Evolutionary conservation across 805 yeast genomes (phyloP).

Genomic region (Schizosaccharomyces octosporus): DNA sequence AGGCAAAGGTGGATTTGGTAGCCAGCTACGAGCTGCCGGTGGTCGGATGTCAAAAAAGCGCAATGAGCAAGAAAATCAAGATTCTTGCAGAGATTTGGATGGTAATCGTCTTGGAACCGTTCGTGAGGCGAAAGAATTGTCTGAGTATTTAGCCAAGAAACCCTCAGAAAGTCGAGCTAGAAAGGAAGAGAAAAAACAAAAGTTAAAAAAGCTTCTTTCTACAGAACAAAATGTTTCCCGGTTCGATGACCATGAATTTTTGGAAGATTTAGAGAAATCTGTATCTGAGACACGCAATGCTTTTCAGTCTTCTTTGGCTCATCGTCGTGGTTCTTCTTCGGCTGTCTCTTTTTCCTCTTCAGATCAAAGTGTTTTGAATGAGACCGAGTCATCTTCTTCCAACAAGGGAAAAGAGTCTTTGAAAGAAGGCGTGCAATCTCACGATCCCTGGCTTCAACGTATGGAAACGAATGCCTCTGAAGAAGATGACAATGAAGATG

Average conservation of each 20-base stretch:
- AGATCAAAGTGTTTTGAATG: too few species aligned
- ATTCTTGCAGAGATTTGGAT: slow-evolving; percentile 19
- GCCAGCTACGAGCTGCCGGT: slow-evolving; percentile 19
- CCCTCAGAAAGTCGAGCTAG: background rate
- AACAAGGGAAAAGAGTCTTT: background rate
- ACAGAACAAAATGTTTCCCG: slow-evolving; percentile 10
- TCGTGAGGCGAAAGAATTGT: slow-evolving; percentile 17
- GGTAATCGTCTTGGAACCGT: slow-evolving; percentile 19
- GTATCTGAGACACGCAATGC: background rate
- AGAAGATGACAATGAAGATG: too few species aligned
- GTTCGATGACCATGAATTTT: slow-evolving; percentile 16
- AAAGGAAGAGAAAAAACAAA: background rate
- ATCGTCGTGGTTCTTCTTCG: background rate
- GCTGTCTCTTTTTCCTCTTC: background rate
- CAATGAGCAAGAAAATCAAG: slow-evolving; percentile 10
- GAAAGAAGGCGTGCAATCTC: too few species aligned
- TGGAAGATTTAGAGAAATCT: slow-evolving; percentile 18
- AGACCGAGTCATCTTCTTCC: background rate
- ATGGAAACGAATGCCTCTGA: too few species aligned
- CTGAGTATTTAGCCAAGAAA: slow-evolving; percentile 9
- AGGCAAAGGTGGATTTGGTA: slow-evolving; percentile 31
- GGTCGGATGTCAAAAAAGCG: slow-evolving; percentile 15
- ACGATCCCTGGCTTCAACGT: too few species aligned
- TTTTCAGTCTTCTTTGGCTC: background rate
- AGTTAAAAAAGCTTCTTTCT: background rate